These are phyloP conservation scores for Pilasporangium apinafurcum DNA, from an alignment of 352 stramenopile genomes.

Conservation along the genomic window DNA sequence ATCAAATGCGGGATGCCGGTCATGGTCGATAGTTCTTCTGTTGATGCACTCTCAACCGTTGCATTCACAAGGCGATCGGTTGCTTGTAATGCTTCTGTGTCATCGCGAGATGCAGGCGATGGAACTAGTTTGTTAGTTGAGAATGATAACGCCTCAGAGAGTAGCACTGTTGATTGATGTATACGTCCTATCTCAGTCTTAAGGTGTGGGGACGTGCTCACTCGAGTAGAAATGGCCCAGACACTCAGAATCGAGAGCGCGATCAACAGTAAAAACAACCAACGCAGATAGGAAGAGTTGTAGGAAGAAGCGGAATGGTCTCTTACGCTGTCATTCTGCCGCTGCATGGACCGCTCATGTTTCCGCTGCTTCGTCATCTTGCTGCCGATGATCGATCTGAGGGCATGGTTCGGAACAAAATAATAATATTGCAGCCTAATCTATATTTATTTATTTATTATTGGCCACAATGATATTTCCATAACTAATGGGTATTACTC, in stretches of 20 bases:
- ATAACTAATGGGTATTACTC: no score
- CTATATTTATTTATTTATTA: no score
- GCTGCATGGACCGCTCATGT: no score
- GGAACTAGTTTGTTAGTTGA: no score
- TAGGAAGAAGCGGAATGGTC: no score
- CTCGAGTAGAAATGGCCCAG: constrained; percentile 1
- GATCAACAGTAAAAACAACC: constrained; percentile 1
- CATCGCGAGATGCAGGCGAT: background rate
- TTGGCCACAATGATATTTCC: no score
- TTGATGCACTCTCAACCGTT: background rate
- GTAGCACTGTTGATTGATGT: background rate
- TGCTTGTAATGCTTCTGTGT: no score
- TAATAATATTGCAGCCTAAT: no score
- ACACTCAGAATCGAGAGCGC: constrained; percentile 1
- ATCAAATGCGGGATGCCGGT: constrained; percentile 32
- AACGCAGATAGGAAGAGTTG: background rate
- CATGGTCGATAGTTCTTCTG: background rate
- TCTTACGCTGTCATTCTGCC: background rate
- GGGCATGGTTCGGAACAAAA: no score
- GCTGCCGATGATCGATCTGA: background rate
- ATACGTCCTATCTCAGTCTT: background rate
- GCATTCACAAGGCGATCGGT: background rate
- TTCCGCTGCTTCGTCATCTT: background rate
- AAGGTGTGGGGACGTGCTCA: background rate
- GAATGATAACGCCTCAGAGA: no score